A percentile compares a stretch with the other conserved stretches of the same genome.
Evolutionary conservation across 306 rosid genomes (phyloP).

Genomic region (Trifolium fragiferum): DNA sequence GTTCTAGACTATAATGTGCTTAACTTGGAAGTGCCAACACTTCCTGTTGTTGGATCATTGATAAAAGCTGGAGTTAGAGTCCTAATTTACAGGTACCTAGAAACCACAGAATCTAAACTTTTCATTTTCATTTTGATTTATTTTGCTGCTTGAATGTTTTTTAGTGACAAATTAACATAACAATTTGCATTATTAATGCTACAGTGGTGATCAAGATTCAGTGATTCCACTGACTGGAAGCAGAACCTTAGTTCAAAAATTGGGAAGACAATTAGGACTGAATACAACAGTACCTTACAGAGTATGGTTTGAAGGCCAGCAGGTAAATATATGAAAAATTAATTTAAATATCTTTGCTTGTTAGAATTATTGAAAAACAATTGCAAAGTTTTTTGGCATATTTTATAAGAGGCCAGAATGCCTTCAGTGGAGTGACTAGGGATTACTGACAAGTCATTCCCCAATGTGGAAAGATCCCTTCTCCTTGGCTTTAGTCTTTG

Average conservation of each 20-base stretch:
- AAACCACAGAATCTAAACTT: conserved; percentile 21
- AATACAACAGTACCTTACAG: conserved; percentile 81
- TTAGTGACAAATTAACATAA: conserved; percentile 33
- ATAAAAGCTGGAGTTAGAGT: conserved; percentile 74
- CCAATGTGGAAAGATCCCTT: conserved; percentile 15
- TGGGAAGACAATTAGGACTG: conserved; percentile 69
- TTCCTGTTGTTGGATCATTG: conserved; percentile 71
- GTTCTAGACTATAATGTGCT: conserved; percentile 76
- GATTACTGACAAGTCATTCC: conserved; percentile 11
- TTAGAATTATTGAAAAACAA: conserved; percentile 22
- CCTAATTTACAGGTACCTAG: conserved; percentile 81
- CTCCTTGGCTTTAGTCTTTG: conserved; percentile 26
- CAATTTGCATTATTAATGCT: conserved; percentile 21
- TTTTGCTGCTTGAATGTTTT: conserved; percentile 30
- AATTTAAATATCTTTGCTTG: conserved; percentile 9
- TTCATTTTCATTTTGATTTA: conserved; percentile 20
- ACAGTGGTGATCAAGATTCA: conserved; percentile 98
- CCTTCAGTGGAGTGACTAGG: conserved; percentile 18
- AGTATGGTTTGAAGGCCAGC: conserved; percentile 92
- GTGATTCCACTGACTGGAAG: conserved; percentile 95
- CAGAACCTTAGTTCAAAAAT: conserved; percentile 75
- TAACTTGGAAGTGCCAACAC: conserved; percentile 87
- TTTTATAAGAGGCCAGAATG: conserved; percentile 20
- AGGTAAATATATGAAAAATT: conserved; percentile 50
- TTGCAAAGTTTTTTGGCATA: conserved; percentile 6